Percentiles rank a stretch among this genome's conserved stretches.
phyloP scores from a whole-genome alignment of 1,284 basidiomycete species.

The Leccinum solheimii region DNA sequence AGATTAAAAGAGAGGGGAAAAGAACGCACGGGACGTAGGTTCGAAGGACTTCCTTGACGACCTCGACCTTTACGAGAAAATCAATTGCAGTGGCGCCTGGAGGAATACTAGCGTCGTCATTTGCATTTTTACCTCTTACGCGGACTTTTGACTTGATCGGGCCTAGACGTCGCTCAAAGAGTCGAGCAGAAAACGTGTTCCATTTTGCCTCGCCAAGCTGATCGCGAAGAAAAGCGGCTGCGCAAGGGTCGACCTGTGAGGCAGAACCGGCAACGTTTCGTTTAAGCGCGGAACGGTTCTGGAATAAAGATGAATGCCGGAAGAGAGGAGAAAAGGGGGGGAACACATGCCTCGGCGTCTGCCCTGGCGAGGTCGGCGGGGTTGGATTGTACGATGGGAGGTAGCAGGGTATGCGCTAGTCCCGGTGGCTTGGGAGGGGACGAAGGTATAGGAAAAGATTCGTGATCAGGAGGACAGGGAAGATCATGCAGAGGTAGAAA shows the following conservation, averaged over 20 bases:
- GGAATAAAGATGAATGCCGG: conserved; percentile 15
- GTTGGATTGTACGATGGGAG: conserved; percentile 37
- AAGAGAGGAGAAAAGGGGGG: not conserved
- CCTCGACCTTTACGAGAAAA: conserved; percentile 53
- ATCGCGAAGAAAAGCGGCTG: conserved; percentile 45
- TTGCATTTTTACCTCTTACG: conserved; percentile 30
- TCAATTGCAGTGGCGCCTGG: conserved; percentile 48
- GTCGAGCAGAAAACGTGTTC: conserved; percentile 47
- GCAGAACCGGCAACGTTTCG: conserved; percentile 21
- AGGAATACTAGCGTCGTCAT: conserved; percentile 28
- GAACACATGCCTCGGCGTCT: conserved; percentile 27
- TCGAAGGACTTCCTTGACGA: conserved; percentile 49
- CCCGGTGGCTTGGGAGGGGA: conserved; percentile 24
- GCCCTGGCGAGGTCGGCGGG: conserved; percentile 28
- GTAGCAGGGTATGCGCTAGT: conserved; percentile 33
- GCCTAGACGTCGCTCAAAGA: conserved; percentile 47
- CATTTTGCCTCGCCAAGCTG: conserved; percentile 46
- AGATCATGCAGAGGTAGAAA: conserved; percentile 31
- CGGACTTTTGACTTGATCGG: conserved; percentile 39
- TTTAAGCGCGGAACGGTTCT: conserved; percentile 32
- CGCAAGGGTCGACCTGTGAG: conserved; percentile 44
- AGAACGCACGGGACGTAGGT: conserved; percentile 48
- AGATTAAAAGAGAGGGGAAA: conserved; percentile 1
- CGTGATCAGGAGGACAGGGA: conserved; percentile 20
- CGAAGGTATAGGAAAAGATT: conserved; percentile 22